Evolutionary conservation across 805 yeast genomes (phyloP).

Genomic region (Metschnikowia cerradonensis): DNA sequence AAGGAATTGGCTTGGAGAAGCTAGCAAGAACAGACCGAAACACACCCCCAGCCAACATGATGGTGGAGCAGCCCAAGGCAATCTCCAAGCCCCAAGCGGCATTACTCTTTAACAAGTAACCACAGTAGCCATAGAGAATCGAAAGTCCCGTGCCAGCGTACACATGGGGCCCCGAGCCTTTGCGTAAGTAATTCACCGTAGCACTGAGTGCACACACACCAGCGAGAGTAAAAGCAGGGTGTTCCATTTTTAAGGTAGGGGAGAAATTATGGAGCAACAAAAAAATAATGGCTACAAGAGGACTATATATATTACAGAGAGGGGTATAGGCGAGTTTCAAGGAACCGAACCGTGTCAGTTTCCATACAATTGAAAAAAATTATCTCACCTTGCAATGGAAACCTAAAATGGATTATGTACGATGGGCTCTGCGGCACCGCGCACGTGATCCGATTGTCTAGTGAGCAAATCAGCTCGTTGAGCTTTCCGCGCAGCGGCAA

Average conservation of each 20-base stretch:
- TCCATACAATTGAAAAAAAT: no score
- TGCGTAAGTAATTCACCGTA: constrained; percentile 58
- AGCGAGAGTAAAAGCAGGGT: constrained; percentile 69
- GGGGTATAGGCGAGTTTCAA: no score
- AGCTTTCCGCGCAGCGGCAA: background rate
- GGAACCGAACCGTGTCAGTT: no score
- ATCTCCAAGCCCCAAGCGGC: constrained; percentile 77
- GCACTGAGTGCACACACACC: constrained; percentile 71
- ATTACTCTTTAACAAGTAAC: constrained; percentile 69
- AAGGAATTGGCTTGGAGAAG: constrained; percentile 73
- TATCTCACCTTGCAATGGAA: no score
- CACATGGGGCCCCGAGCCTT: constrained; percentile 75
- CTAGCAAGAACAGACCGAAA: constrained; percentile 58
- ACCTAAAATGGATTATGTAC: background rate
- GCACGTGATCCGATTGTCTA: constrained; percentile 1
- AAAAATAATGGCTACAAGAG: no score
- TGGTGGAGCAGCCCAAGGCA: constrained; percentile 67
- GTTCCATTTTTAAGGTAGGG: constrained; percentile 48
- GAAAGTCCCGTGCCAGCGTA: constrained; percentile 68
- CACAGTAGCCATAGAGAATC: constrained; percentile 60
- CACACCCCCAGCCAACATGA: constrained; percentile 68
- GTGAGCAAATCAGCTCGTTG: background rate
- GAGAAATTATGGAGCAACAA: no score
- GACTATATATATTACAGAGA: no score
- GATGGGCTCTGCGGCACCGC: background rate